phyloP scores from a whole-genome alignment of 805 yeast species.

The Monosporozyma siamensis region DNA sequence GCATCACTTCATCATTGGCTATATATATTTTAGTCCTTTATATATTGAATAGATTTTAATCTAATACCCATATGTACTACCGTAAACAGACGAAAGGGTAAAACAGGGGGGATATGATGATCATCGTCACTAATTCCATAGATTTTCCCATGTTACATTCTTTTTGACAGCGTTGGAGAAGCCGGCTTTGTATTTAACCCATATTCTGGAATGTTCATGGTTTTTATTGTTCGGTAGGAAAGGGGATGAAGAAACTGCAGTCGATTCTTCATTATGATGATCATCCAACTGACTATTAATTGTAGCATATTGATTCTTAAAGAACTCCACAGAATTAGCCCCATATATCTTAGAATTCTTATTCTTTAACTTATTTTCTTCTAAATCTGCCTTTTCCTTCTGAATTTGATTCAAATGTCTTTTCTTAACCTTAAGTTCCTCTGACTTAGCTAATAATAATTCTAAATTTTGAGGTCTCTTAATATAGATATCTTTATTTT shows the following conservation, averaged over 20 bases:
- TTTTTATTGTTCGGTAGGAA: neutral
- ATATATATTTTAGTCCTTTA: neutral
- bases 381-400: slow-evolving; percentile 11
- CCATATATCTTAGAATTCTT: slow-evolving; percentile 9
- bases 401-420: slow-evolving; percentile 23
- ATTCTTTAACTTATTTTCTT: slow-evolving; percentile 16
- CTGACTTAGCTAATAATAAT: slow-evolving; percentile 23
- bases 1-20: too few species aligned
- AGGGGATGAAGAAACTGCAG: neutral
- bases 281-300: slow-evolving; percentile 5
- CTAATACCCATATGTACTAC: too few species aligned
- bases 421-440: slow-evolving; percentile 26
- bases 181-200: slow-evolving; percentile 93
- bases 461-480: slow-evolving; percentile 21
- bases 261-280: neutral
- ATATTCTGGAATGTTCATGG: slow-evolving; percentile 30
- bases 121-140: slow-evolving; percentile 41
- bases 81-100: too few species aligned
- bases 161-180: slow-evolving; percentile 86
- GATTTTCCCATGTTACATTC: slow-evolving; percentile 64
- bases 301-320: slow-evolving; percentile 36
- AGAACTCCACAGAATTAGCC: slow-evolving; percentile 27
- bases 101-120: too few species aligned
- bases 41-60: too few species aligned
- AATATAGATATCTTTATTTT: slow-evolving; percentile 15